A percentile compares a stretch with the other conserved stretches of the same genome.
Evolutionary conservation across 352 stramenopile genomes (phyloP).

Genomic region (Phytophthora fragariae): DNA sequence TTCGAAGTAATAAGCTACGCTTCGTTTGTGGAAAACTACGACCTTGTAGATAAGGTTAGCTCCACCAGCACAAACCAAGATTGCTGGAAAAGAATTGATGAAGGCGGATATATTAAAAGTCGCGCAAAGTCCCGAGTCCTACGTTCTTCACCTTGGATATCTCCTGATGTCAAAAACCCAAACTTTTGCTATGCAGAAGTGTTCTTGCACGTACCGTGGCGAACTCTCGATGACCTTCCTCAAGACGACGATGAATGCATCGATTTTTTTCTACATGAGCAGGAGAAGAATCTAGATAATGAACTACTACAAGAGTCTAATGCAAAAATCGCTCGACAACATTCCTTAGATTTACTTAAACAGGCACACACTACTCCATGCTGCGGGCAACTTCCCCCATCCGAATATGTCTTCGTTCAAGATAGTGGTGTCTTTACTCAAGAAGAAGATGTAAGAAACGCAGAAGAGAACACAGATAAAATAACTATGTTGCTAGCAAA

Average conservation of each 20-base stretch:
- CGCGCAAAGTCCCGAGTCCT: constrained; percentile 3
- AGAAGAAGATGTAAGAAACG: too few species aligned
- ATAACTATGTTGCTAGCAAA: too few species aligned
- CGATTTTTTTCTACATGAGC: not conserved
- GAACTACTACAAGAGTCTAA: constrained; percentile 9
- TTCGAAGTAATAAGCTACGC: not conserved
- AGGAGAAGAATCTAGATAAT: not conserved
- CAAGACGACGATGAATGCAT: constrained; percentile 10
- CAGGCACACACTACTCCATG: not conserved
- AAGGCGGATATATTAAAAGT: not conserved
- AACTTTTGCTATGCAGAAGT: constrained; percentile 14
- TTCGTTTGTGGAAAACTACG: constrained; percentile 12
- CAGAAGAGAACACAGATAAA: too few species aligned
- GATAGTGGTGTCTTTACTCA: too few species aligned
- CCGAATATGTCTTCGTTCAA: constrained; percentile 1
- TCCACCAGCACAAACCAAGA: not conserved
- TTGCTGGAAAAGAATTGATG: constrained; percentile 3
- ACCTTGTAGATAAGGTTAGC: not conserved
- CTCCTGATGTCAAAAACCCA: not conserved
- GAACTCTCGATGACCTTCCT: constrained; percentile 6
- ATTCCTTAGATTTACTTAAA: not conserved
- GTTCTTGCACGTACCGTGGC: constrained; percentile 8
- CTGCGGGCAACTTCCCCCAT: not conserved
- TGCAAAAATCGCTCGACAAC: not conserved
- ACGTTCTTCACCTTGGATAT: constrained; percentile 3